Conservation (phyloP, 2,329 filamentous ascomycete species). For the Monosporascus sp. region DNA sequence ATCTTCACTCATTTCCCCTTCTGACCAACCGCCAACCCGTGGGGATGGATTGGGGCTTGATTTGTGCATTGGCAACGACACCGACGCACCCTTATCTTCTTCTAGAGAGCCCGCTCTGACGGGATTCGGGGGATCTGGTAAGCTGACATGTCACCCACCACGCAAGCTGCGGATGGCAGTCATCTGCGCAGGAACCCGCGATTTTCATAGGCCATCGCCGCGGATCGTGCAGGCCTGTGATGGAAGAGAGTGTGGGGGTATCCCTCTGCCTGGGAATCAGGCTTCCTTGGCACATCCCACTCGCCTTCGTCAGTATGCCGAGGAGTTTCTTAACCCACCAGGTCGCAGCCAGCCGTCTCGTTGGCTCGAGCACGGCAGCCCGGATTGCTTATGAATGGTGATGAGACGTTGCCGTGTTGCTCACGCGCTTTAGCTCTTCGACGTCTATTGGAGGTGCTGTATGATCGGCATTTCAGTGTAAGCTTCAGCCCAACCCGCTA, state of each 20-base stretch:
- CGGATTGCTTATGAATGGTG: no score
- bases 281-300: no score
- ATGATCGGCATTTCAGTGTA: no score
- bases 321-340: no score
- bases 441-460: no score
- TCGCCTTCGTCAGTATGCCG: no score
- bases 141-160: constrained; percentile 22
- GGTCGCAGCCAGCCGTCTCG: no score
- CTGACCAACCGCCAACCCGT: no score
- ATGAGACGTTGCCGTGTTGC: no score
- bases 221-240: not conserved
- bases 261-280: not conserved
- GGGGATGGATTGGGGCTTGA: not conserved
- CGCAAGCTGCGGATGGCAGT: constrained; percentile 17
- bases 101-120: constrained; percentile 2
- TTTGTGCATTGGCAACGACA: not conserved
- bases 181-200: constrained; percentile 31
- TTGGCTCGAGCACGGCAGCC: no score
- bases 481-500: no score
- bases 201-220: constrained; percentile 23
- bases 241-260: not conserved
- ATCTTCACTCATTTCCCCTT: constrained; percentile 10
- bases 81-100: not conserved
- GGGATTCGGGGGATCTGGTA: constrained; percentile 10
- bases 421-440: no score